A percentile compares a stretch with the other conserved stretches of the same genome.
These are phyloP conservation scores for Phallus indusiatus DNA, from an alignment of 768 basidiomycete species.

Conservation along the genomic window DNA sequence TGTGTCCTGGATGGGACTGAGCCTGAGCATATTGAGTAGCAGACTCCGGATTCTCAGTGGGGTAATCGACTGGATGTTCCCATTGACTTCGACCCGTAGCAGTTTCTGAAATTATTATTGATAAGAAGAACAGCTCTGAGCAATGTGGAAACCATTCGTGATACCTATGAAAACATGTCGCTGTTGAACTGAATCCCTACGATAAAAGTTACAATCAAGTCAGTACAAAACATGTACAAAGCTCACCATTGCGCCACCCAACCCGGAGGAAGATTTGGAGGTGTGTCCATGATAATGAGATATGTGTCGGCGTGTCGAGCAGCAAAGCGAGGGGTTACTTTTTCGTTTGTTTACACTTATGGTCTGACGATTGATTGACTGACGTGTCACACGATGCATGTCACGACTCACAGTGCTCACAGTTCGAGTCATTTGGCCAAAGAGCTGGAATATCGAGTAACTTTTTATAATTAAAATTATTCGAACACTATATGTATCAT, in stretches of 20 bases:
- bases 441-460: too few relatives aligned
- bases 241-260: slow-evolving; percentile 89
- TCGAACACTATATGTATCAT: too few relatives aligned
- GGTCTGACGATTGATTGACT: background rate
- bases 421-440: too few relatives aligned
- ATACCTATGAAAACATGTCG: slow-evolving; percentile 84
- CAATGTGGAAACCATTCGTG: slow-evolving; percentile 22
- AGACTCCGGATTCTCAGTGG: slow-evolving; percentile 30
- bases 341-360: slow-evolving; percentile 6
- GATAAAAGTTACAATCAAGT: slow-evolving; percentile 12
- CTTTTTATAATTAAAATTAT: too few relatives aligned
- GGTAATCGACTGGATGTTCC: slow-evolving; percentile 57
- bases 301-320: too few relatives aligned
- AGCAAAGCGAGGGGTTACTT: background rate
- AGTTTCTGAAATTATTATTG: slow-evolving; percentile 46
- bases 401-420: too few relatives aligned
- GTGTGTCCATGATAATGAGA: slow-evolving; percentile 31
- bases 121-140: background rate
- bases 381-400: background rate
- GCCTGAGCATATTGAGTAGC: slow-evolving; percentile 34
- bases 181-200: slow-evolving; percentile 71
- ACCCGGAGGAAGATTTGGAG: slow-evolving; percentile 71
- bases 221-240: slow-evolving; percentile 12
- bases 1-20: slow-evolving; percentile 28
- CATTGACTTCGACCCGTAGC: slow-evolving; percentile 79